Evolutionary conservation across 2,329 filamentous ascomycete genomes (phyloP), one percentile per base, ranked within the genome.

Genomic region (Xylaria sp.): DNA sequence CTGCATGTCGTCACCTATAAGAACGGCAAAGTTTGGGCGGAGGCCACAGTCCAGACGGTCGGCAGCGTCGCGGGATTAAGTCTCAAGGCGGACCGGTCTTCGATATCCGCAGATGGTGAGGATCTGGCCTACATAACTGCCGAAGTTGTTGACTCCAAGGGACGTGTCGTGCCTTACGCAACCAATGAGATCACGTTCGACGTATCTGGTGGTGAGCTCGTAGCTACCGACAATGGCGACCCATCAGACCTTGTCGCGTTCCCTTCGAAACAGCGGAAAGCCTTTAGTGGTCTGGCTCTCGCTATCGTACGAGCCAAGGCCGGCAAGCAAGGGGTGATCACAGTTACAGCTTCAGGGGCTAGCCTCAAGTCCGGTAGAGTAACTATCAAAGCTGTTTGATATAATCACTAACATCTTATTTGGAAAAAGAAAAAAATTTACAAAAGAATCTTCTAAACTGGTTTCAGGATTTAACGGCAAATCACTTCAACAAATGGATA

Each of bases 211-310:
- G 85, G 81, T 0, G 76, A 82, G 71, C 82, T 87, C 50, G 79
- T 85, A 1, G 76, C 82, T 0, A 87, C 85, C 0, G 85, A 87
- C 63, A 87, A 86, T 61, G 85, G 85, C 1, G 80, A 86, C 61
- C 82, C 82, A 7, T 76, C 80, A 1, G 82, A 85, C 64, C 76
- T 83, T 68, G 79, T 76, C 0, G 70, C 78, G 1, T 85, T 85
- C 68, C 79, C 81, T 1, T 80, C 78, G 1, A 69, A 71, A 14
- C 74, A 76, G 48, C 76, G 83, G 27, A 81, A 80, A 48, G 81
- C 81, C 0, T 83, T 81, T 57, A 78, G 76, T 27, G 82, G 83
- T 1, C 72, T 79, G 1, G 81, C 79, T 1, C 75, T 85, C 19
- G 82, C 78, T 4, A 80, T 84, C 66, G 79, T 84, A 5, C 74